Base-by-base conservation (phyloP, 208 protist genomes). In the Porcisia hertigi region DNA sequence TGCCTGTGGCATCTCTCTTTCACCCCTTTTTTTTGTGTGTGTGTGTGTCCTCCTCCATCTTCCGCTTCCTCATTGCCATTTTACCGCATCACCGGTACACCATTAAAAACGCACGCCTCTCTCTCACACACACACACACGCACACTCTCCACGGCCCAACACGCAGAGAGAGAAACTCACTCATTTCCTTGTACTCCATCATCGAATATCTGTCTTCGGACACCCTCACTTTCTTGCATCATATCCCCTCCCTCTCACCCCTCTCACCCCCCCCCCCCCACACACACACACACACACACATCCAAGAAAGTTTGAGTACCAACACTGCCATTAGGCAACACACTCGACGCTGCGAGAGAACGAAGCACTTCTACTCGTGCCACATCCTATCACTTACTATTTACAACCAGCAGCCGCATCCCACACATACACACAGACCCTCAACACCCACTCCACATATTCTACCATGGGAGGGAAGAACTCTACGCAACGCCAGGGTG, bases 381-480 rank as follows among this genome's bases (percentile, higher is more conserved):
- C 58, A 52, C 23, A 45, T 9, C 45, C 45, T 52, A 34, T 25
- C n/a, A 55, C 16, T 25, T n/a, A 43, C 65, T 4, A 25, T 36
- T 60, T 3, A 41, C 62, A 49, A 47, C 4, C 39, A 66, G 20
- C 11, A 66, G 59, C 20, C 14, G 45, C 65, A 58, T 30, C 39
- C 0, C 25, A 41, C 12, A 18, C 47, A 9, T 43, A 54, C 57
- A 11, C 57, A 60, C 57, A 11, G 23, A 3, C 43, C 60, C 9
- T n/a, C 63, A 49, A 3, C 30, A 49, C 62, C 20, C 8, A 25
- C 8, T 16, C 16, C 36, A 49, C 39, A n/a, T 49, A 43, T 43
- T 18, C 39, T 34, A 58, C 25, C 12, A 86, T 86, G 82, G 82
- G 82, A 66, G 63, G 59, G 54, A 86, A 86, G 74, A 86, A 77